A percentile compares a stretch with the other conserved stretches of the same genome.
Conservation (phyloP, 169 alveolate species). For the Amoebophrya sp. region DNA sequence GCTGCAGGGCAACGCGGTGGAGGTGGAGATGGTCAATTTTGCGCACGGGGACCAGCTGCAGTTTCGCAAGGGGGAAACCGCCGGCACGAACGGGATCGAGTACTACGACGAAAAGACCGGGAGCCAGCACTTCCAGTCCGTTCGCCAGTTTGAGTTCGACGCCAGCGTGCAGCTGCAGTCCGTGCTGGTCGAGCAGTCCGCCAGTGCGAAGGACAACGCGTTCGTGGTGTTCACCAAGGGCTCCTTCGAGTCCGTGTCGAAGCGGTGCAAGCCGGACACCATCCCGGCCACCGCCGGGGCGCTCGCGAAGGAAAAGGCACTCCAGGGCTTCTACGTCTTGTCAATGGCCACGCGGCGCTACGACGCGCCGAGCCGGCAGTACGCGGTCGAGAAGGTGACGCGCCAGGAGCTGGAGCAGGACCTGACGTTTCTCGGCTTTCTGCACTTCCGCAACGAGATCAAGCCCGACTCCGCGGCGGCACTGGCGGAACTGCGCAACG, state of each 20-base stretch:
- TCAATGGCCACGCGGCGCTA: conserved; percentile 15
- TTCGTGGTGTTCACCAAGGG: conserved; percentile 37
- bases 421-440: conserved; percentile 25
- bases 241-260: conserved; percentile 25
- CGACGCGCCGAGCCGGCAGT: neutral
- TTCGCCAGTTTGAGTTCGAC: conserved; percentile 32
- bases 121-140: neutral
- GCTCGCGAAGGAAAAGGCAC: neutral
- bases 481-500: conserved; percentile 19
- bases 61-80: neutral
- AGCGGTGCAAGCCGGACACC: neutral
- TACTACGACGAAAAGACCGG: neutral
- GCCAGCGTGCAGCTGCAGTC: neutral
- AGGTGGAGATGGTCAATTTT: conserved; percentile 2
- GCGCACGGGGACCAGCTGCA: neutral
- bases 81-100: neutral
- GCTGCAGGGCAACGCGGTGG: neutral
- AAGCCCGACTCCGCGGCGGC: conserved; percentile 36
- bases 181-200: neutral
- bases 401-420: conserved; percentile 32
- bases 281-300: conserved; percentile 1
- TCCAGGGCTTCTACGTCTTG: conserved; percentile 29
- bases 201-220: neutral
- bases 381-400: neutral
- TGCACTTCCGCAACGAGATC: conserved; percentile 32